Evolutionary conservation across 2,329 filamentous ascomycete genomes (phyloP), one percentile per base, ranked within the genome.

Genomic region (Plenodomus biglobosus): DNA sequence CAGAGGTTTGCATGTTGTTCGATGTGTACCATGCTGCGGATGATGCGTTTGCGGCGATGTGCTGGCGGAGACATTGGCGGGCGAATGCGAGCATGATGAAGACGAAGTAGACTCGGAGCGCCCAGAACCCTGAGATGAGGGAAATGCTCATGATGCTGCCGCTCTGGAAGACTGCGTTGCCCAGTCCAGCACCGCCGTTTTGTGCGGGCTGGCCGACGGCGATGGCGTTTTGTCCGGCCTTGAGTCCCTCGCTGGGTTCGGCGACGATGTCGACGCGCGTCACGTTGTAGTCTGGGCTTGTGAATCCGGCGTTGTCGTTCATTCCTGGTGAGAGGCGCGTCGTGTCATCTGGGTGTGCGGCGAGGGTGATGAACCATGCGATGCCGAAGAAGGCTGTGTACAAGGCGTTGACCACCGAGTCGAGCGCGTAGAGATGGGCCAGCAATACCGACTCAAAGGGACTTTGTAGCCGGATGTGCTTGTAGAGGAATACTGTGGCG

Each of bases 11-110:
- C 46, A 78, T 61, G 38, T 58, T 62, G 53, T 61, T 66, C 15
- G 64, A 60, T 44, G 46, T 63, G 58, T 68, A 69, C 56, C 76
- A 76, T n/a, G 76, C 73, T 13, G 76, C 63, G 18, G 58, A 62
- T 6, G 76, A 75, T 15, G 76, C 70, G 55, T 67, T 73, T 24
- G 65, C 64, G 27, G 80, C 75, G 41, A 87, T 79, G 68, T 89
- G 84, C 58, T 85, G 85, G 50, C 88, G 82, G 41, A 96, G 75
- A 13, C 89, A 86, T 66, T 86, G 83, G 54, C 90, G 83, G 3
- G 92, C 90, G 70, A 88, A 94, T 6, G 89, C 85, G 73, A 95
- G 85, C 69, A 95, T 84, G 44, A 96, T 81, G 32, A 96, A 76
- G 58, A 88, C 84, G 62, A 95, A 92, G 75, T 96, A 96, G 22